phyloP scores from a whole-genome alignment of 2,329 filamentous ascomycete genomes.

The Penicillium brasilianum region DNA sequence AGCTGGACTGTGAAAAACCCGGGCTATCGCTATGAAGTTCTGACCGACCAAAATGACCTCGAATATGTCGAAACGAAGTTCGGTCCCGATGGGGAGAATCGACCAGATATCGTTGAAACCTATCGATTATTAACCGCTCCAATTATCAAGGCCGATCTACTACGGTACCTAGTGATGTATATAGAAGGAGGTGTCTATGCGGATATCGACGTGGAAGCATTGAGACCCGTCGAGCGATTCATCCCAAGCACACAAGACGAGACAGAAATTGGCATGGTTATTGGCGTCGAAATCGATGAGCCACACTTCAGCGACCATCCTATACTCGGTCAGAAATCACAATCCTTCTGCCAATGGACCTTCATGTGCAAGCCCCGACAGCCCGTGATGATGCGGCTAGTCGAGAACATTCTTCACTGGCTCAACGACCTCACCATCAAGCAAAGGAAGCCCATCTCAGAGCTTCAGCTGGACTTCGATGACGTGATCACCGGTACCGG shows the following conservation, averaged over 20 bases:
- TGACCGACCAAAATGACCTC: slow-evolving; percentile 71
- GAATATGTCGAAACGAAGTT: slow-evolving; percentile 72
- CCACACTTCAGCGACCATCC: slow-evolving; percentile 66
- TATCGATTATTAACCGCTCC: slow-evolving; percentile 25
- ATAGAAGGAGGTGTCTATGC: slow-evolving; percentile 66
- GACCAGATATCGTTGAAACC: background rate
- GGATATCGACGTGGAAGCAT: slow-evolving; percentile 64
- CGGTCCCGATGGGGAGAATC: slow-evolving; percentile 56
- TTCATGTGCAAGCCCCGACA: slow-evolving; percentile 71
- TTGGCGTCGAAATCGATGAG: slow-evolving; percentile 73
- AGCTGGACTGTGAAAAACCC: slow-evolving; percentile 72
- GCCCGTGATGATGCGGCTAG: slow-evolving; percentile 70
- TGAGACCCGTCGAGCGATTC: slow-evolving; percentile 60
- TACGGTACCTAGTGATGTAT: slow-evolving; percentile 71
- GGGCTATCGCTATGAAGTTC: slow-evolving; percentile 68
- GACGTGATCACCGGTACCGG: slow-evolving; percentile 76
- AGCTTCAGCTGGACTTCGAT: slow-evolving; percentile 72
- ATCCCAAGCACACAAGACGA: slow-evolving; percentile 68
- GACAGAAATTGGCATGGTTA: slow-evolving; percentile 70
- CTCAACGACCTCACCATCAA: slow-evolving; percentile 63
- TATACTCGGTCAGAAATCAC: slow-evolving; percentile 69
- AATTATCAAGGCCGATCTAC: slow-evolving; percentile 70
- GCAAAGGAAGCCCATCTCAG: slow-evolving; percentile 63
- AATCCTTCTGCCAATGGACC: slow-evolving; percentile 77
- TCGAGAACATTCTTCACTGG: slow-evolving; percentile 72